Base-by-base conservation (phyloP, 768 basidiomycete species). In the Trametopsis cervina region DNA sequence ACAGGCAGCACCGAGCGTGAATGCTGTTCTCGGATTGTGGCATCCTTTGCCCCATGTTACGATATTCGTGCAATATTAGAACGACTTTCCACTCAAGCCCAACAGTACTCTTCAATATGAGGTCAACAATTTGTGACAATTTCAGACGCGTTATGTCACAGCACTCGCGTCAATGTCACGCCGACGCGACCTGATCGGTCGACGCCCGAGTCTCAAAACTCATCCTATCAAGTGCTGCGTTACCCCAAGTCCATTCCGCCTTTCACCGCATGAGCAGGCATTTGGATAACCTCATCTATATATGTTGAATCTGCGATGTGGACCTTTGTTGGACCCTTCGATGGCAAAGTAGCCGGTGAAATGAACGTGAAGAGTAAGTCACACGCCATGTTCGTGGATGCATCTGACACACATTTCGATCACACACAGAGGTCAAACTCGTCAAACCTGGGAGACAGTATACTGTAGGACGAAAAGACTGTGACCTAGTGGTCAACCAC, bases 361-460 rank as follows among this genome's bases (percentile, higher is more conserved):
- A 50, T 66, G 1, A 58, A 55, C 20, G 64, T 66, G 21, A 65
- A 65, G 45, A 80, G 77, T 74, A 57, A 58, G 68, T 37, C 0
- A 20, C 37, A 23, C 6, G 13, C 23, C 38, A 18, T 7, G 11
- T 22, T 15, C 17, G 17, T 23, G 1, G 33, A 29, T 35, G 12
- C 35, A 18, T 23, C 23, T 45, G 29, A 18, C 22, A 13, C 15
- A 40, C n/a, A 33, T 43, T 40, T 51, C 47, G 42, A 41, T 41
- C n/a, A 17, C 9, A 23, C n/a, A 2, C 52, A 77, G 74, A 68
- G 56, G 63, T 59, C 12, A 88, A 86, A 58, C 62, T 87, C 18
- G 67, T 89, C 38, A 86, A 83, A 60, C 69, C 83, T 1, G 75
- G 75, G 13, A 71, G 63, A 29, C 68, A 67, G 11, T 81, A 85